Evolutionary conservation across 129 eudicot species (phyloP).

Genomic region (Flaveria trinervia): DNA sequence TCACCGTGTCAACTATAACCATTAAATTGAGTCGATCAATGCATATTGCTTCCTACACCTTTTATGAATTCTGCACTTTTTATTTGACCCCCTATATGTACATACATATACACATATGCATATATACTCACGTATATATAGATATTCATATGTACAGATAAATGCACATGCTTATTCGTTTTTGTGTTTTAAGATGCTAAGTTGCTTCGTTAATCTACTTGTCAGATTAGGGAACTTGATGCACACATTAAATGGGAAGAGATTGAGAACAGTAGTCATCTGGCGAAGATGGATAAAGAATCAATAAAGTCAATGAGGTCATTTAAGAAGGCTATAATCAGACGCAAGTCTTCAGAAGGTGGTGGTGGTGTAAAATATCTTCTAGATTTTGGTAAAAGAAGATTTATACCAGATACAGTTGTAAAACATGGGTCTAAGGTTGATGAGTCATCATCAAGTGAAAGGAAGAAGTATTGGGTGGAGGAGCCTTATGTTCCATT

Average conservation of each 20-base stretch:
- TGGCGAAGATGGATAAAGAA: constrained; percentile 63
- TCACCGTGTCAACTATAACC: neutral
- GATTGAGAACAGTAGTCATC: constrained; percentile 58
- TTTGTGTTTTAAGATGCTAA: constrained; percentile 13
- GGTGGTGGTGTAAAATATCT: constrained; percentile 58
- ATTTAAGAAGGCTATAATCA: constrained; percentile 74
- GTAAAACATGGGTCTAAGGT: constrained; percentile 58
- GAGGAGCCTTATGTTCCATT: constrained; percentile 80
- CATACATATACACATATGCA: neutral
- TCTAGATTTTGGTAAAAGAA: constrained; percentile 92
- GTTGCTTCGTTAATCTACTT: constrained; percentile 3
- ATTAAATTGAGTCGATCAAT: neutral
- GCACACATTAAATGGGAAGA: constrained; percentile 84
- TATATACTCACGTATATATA: too few relatives aligned
- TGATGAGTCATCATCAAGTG: constrained; percentile 66
- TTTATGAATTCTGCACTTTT: neutral
- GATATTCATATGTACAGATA: neutral
- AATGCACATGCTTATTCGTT: neutral
- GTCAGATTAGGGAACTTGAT: constrained; percentile 90
- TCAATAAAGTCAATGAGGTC: constrained; percentile 63
- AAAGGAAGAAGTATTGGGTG: constrained; percentile 86
- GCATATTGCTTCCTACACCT: neutral
- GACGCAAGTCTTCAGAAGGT: constrained; percentile 70
- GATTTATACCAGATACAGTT: constrained; percentile 81
- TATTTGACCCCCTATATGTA: neutral